A percentile compares a stretch with the other conserved stretches of the same genome.
These are phyloP conservation scores for Exophiala aquamarina DNA, from an alignment of 2,329 filamentous ascomycete genomes.

Conservation along the genomic window DNA sequence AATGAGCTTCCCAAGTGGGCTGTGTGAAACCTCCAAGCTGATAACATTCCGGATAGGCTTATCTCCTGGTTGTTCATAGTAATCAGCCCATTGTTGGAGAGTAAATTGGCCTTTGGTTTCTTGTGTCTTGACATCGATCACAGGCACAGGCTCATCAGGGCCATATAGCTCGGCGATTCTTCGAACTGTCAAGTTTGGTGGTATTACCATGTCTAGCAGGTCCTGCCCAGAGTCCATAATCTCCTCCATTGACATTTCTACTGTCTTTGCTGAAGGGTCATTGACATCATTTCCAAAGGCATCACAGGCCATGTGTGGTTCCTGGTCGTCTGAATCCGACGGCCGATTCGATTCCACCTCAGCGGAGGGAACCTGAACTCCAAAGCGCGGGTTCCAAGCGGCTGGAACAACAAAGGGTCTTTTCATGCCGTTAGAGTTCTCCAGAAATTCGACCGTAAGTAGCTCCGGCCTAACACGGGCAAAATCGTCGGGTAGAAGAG, in stretches of 20 bases:
- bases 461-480: conserved; percentile 64
- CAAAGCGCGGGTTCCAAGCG: conserved; percentile 55
- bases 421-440: conserved; percentile 62
- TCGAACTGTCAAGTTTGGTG: conserved; percentile 62
- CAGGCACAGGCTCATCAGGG: conserved; percentile 58
- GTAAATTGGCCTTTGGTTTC: conserved; percentile 66
- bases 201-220: conserved; percentile 67
- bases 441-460: conserved; percentile 63
- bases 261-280: no score
- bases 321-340: not conserved
- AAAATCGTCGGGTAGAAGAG: conserved; percentile 61
- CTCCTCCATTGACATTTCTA: conserved; percentile 36
- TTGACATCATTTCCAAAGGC: no score
- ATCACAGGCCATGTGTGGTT: no score
- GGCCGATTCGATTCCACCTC: not conserved
- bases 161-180: conserved; percentile 65
- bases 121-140: conserved; percentile 70
- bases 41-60: conserved; percentile 69
- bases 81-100: conserved; percentile 65
- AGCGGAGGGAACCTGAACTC: conserved; percentile 1
- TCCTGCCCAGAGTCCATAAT: conserved; percentile 64
- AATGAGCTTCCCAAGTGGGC: conserved; percentile 61
- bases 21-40: conserved; percentile 67
- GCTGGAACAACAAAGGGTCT: conserved; percentile 68
- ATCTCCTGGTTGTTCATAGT: conserved; percentile 61